These are phyloP conservation scores for Exophiala sp. DNA, from an alignment of 2,329 filamentous ascomycete genomes.

Conservation along the genomic window DNA sequence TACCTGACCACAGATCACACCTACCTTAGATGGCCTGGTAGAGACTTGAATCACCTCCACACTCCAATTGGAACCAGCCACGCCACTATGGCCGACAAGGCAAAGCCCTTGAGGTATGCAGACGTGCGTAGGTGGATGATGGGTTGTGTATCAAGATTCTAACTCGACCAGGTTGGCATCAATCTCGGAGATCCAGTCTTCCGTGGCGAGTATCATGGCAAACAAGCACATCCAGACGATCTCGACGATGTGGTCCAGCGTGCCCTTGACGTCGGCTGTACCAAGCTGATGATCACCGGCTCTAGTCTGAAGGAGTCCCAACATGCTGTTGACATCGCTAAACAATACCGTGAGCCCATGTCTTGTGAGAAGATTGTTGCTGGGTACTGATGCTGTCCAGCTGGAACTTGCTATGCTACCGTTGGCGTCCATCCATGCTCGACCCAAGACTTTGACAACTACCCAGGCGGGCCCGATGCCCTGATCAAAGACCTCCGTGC, in stretches of 20 bases:
- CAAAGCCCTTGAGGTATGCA: slow-evolving; percentile 39
- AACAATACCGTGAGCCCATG: slow-evolving; percentile 59
- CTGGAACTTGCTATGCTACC: slow-evolving; percentile 78
- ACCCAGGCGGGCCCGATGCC: slow-evolving; percentile 42
- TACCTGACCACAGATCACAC: neutral
- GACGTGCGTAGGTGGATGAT: slow-evolving; percentile 37
- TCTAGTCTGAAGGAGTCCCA: slow-evolving; percentile 74
- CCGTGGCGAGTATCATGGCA: slow-evolving; percentile 75
- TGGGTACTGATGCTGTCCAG: slow-evolving; percentile 40
- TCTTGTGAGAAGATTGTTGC: slow-evolving; percentile 12
- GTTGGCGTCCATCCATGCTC: slow-evolving; percentile 92
- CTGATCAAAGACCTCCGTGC: slow-evolving; percentile 54
- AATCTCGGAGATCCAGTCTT: slow-evolving; percentile 93
- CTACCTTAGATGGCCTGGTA: slow-evolving; percentile 6
- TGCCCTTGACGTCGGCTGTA: slow-evolving; percentile 70
- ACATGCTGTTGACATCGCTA: slow-evolving; percentile 66
- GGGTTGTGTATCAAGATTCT: neutral
- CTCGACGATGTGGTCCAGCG: slow-evolving; percentile 63
- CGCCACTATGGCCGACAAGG: slow-evolving; percentile 34
- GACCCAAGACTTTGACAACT: slow-evolving; percentile 66
- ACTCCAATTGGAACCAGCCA: neutral
- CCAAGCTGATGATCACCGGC: slow-evolving; percentile 88
- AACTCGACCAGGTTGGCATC: slow-evolving; percentile 65
- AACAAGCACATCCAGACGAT: slow-evolving; percentile 49
- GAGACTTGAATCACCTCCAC: neutral